Base-by-base conservation (phyloP, 768 basidiomycete genomes). In the Auricularia sp. region DNA sequence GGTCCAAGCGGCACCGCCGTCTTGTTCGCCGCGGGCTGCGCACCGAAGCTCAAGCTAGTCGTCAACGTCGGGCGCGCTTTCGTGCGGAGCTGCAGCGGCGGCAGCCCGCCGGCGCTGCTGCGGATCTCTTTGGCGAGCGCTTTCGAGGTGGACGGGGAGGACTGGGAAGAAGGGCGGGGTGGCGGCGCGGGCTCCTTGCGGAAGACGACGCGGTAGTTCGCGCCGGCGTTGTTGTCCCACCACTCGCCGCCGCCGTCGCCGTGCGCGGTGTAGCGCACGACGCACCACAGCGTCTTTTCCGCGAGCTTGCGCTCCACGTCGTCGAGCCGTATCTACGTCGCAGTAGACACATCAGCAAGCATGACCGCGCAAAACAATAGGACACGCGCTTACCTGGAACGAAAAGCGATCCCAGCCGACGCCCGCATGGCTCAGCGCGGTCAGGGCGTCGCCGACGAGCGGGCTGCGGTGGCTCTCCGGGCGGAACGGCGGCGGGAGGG, bases 151-250 rank as follows among this genome's bases (percentile, higher is more conserved):
- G 21, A 7, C 56, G 56, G 33, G 29, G 24, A n/a, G 56, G 47
- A 51, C 24, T 6, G 33, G 56, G 21, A n/a, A 10, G 29, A 59
- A 29, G 56, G 4, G 56, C 16, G 21, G 16, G 47, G 47, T 6
- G 21, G 10, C 6, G 47, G 47, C 21, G 21, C 47, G 47, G 29
- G 11, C 24, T 59, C 68, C 69, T 75, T 76, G 54, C 73, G 73
- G 71, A 98, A 95, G 64, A 80, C 83, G 64, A 90, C 83, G 59
- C 84, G 77, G 74, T 96, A 98, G 72, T 98, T 92, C 63, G 79
- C 73, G 1, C 88, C 87, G 33, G 70, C 73, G 72, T 97, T 96
- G 77, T 92, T 95, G 74, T 98, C 96, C 96, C 96, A 98, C 65
- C 89, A 82, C 74, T 98, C 94, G 68, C 79, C 76, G 0, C 89